phyloP scores from a whole-genome alignment of 331 rosid genomes.

The Acacia concinna region DNA sequence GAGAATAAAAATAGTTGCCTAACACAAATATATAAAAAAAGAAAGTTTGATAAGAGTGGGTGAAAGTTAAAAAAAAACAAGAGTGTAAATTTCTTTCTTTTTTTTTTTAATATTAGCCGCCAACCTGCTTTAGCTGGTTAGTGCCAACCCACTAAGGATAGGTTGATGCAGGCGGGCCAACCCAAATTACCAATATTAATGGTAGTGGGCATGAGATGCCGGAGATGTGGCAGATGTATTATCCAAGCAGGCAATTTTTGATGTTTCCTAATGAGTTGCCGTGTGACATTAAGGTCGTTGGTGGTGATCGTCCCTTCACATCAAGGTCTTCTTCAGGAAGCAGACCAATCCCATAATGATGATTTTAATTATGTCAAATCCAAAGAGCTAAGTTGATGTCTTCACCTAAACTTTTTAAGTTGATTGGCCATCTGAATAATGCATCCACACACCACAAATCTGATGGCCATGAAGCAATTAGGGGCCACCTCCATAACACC shows the following conservation, averaged over 20 bases:
- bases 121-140: too few relatives aligned
- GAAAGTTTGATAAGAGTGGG: too few relatives aligned
- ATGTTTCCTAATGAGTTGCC: conserved; percentile 17
- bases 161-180: too few relatives aligned
- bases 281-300: conserved; percentile 33
- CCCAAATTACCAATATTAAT: too few relatives aligned
- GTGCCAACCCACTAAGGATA: too few relatives aligned
- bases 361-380: not conserved
- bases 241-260: conserved; percentile 31
- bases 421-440: conserved; percentile 34
- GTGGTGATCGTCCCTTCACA: conserved; percentile 39
- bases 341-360: conserved; percentile 35
- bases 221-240: conserved; percentile 31
- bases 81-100: too few relatives aligned
- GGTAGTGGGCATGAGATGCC: conserved; percentile 3
- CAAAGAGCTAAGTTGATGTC: conserved; percentile 24
- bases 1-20: too few relatives aligned
- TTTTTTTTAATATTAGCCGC: too few relatives aligned
- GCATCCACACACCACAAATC: conserved; percentile 28
- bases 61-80: too few relatives aligned
- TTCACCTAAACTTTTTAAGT: conserved; percentile 21
- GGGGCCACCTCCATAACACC: conserved; percentile 18
- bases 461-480: conserved; percentile 18
- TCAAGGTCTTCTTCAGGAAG: conserved; percentile 40
- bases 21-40: too few relatives aligned